Evolutionary conservation across 208 protist genomes (phyloP).

Genomic region (Leishmania gerbilli): DNA sequence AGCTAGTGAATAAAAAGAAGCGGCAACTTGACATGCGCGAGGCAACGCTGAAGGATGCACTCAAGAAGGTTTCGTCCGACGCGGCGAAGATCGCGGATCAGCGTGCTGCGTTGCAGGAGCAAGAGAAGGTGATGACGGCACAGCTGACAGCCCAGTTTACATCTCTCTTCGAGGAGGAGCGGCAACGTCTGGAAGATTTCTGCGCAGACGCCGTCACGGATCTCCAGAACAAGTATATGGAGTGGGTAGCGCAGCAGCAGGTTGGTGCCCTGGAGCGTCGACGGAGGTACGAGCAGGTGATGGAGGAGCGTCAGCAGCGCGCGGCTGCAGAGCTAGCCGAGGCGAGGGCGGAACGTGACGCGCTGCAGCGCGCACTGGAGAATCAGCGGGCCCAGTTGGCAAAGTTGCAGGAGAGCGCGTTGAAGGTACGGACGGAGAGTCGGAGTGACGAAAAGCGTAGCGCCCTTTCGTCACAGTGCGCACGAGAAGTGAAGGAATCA

Average conservation of each 20-base stretch:
- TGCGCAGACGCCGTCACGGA: conserved; percentile 28
- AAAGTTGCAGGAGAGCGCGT: not conserved
- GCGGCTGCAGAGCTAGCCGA: conserved; percentile 12
- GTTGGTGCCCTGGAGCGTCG: conserved; percentile 8
- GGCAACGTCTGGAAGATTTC: conserved; percentile 32
- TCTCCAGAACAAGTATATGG: conserved; percentile 23
- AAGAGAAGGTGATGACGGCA: conserved; percentile 34
- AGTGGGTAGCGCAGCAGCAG: conserved; percentile 24
- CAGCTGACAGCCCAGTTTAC: conserved; percentile 39
- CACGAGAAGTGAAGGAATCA: not conserved
- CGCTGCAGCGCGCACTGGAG: conserved; percentile 16
- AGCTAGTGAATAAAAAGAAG: conserved; percentile 39
- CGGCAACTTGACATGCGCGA: conserved; percentile 57
- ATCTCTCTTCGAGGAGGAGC: conserved; percentile 43
- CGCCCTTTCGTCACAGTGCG: conserved; percentile 3
- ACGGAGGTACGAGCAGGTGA: conserved; percentile 27
- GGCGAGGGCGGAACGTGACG: conserved; percentile 17
- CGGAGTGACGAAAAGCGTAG: not conserved
- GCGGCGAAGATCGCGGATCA: conserved; percentile 48
- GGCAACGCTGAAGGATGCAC: conserved; percentile 59
- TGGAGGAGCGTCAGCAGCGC: conserved; percentile 28
- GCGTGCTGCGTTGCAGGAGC: conserved; percentile 43
- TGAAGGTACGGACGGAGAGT: not conserved
- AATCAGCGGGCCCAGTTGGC: not conserved
- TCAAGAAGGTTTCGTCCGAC: conserved; percentile 65